Evolutionary conservation across 1,284 basidiomycete species (phyloP), one percentile per base, ranked within the genome.

Genomic region (Microbotryum intermedium): DNA sequence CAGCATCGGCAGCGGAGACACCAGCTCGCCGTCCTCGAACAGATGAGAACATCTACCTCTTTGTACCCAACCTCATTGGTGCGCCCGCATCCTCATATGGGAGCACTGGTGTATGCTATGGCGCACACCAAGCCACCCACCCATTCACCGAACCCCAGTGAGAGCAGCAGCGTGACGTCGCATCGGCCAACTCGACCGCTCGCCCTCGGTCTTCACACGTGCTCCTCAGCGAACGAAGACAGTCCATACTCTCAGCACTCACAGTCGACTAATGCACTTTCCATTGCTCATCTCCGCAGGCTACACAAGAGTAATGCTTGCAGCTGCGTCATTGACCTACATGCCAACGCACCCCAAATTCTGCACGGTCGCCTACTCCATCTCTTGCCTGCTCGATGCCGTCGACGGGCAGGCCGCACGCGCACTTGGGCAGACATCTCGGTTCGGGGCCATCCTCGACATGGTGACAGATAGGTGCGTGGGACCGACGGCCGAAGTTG

Each of bases 401-500:
- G 87, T 93, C 50, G 95, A 99, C 71, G 95, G 95, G 3, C 85
- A 87, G 73, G 93, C 88, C 6, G 95, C 95, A n/a, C 82, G 95
- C 59, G 83, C 83, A 3, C 77, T 97, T 42, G 84, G 84, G 8
- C 94, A 99, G 76, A 85, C 89, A 21, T 91, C 88, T 61, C 94
- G 94, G 77, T 97, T 98, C 75, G 95, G 95, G 45, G 93, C 92
- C 5, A 94, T 98, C 45, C 78, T 99, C 70, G 95, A 99, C 76
- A 99, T 99, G 95, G 94, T 99, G 57, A 98, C 95, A n/a, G 94
- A 99, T 76, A 81, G 94, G 89, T 94, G 65, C 68, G 80, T 76
- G 58, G n/a, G 21, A 10, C 39, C 23, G 34, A 16, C 4, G 34
- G 1, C 34, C 11, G 13, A 18, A 39, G 34, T 39, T 11, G 34